Conservation (phyloP, 108 stramenopile genomes). For the Nannochloropsis gaditana region DNA sequence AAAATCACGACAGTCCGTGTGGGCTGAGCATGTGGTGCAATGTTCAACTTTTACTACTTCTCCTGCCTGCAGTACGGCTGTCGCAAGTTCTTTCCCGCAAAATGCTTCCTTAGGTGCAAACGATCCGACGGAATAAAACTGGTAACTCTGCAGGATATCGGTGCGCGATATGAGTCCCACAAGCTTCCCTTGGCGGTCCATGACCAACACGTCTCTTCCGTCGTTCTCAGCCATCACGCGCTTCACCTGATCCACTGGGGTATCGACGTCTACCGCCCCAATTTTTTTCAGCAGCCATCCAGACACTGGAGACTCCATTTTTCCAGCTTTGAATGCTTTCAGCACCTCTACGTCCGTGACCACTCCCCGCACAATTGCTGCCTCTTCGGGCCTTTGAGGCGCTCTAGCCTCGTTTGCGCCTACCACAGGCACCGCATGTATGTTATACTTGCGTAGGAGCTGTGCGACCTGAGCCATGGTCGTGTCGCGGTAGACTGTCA, state of each 20-base stretch:
- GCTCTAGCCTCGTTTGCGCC: neutral
- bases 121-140: constrained; percentile 3
- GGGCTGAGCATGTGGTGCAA: constrained; percentile 19
- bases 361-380: neutral
- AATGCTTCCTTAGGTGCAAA: constrained; percentile 1
- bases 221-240: constrained; percentile 3
- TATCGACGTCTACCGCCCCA: neutral
- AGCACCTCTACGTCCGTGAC: neutral
- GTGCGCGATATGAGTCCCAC: constrained; percentile 17
- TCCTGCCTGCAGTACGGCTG: neutral
- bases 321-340: neutral
- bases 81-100: neutral
- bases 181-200: constrained; percentile 12
- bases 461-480: constrained; percentile 34
- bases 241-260: neutral
- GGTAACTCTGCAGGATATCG: constrained; percentile 5
- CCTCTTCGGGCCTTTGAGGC: neutral
- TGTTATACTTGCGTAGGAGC: neutral
- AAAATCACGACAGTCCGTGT: constrained; percentile 13
- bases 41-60: neutral
- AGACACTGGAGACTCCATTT: neutral
- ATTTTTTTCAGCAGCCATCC: constrained; percentile 15
- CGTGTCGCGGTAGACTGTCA: constrained; percentile 24
- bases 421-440: neutral
- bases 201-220: neutral